Evolutionary conservation across 352 stramenopile genomes (phyloP).

Genomic region (Phytophthora pluvialis): DNA sequence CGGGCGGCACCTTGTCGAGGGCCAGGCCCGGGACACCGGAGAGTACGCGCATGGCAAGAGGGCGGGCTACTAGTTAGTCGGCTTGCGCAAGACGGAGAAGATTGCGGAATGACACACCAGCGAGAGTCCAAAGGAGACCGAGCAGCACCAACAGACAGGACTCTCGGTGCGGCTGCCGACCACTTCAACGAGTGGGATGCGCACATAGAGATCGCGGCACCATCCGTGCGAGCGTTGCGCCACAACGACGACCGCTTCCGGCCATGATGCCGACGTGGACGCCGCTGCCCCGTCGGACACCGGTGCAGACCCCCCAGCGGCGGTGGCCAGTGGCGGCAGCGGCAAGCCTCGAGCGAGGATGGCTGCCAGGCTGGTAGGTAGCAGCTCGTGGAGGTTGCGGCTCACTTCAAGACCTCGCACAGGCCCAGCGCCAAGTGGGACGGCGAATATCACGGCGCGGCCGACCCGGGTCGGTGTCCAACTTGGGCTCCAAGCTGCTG

Average conservation of each 20-base stretch:
- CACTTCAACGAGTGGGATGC: conserved; percentile 37
- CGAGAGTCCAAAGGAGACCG: conserved; percentile 21
- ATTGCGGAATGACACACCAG: conserved; percentile 37
- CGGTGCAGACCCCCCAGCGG: neutral
- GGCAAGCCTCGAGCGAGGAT: neutral
- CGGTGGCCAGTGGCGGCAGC: neutral
- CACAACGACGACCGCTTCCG: neutral
- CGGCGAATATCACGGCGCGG: conserved; percentile 15
- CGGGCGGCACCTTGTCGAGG: conserved; percentile 21
- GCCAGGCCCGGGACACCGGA: conserved; percentile 8
- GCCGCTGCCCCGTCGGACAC: neutral
- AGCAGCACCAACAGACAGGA: conserved; percentile 25
- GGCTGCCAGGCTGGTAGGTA: neutral
- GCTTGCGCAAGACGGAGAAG: conserved; percentile 7
- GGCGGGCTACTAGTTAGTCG: neutral
- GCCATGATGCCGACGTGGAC: neutral
- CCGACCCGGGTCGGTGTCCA: neutral
- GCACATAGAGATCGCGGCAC: conserved; percentile 24
- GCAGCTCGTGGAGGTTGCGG: neutral
- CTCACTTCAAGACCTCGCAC: neutral
- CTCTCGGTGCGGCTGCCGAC: conserved; percentile 27
- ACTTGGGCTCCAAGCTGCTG: neutral
- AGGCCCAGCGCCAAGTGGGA: conserved; percentile 18
- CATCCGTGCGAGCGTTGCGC: neutral
- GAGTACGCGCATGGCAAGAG: conserved; percentile 24